A percentile compares a stretch with the other conserved stretches of the same genome.
These are phyloP conservation scores for Thraustochytrium striatum DNA, from an alignment of 352 stramenopile genomes.

Conservation along the genomic window DNA sequence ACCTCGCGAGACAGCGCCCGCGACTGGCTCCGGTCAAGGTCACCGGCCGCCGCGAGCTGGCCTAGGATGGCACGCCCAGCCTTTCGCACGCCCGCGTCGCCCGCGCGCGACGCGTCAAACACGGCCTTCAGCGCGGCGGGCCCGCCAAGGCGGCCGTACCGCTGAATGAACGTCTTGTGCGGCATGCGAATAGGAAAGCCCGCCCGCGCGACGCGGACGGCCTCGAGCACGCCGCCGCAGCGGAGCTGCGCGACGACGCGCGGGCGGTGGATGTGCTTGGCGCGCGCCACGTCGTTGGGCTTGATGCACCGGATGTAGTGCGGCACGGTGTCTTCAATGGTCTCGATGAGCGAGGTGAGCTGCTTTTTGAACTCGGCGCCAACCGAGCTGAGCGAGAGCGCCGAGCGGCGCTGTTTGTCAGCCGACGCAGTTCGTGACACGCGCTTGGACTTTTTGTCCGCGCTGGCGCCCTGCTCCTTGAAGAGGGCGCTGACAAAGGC, in stretches of 20 bases:
- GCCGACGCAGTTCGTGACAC: constrained; percentile 49
- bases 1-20: constrained; percentile 5
- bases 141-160: constrained; percentile 23
- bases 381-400: constrained; percentile 51
- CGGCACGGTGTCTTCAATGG: constrained; percentile 86
- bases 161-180: constrained; percentile 62
- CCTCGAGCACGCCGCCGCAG: constrained; percentile 97
- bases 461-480: background rate
- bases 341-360: constrained; percentile 82
- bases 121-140: background rate
- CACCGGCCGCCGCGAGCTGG: background rate
- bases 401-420: constrained; percentile 30
- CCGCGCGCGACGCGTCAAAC: background rate
- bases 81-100: background rate
- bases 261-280: constrained; percentile 75
- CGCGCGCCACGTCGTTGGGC: constrained; percentile 89
- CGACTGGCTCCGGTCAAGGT: background rate
- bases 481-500: constrained; percentile 36
- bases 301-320: constrained; percentile 99
- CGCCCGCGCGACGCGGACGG: constrained; percentile 91
- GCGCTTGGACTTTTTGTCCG: background rate
- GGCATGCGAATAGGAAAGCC: constrained; percentile 94
- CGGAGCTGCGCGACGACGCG: constrained; percentile 60
- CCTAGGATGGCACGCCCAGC: background rate
- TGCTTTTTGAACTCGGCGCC: constrained; percentile 82